Evolutionary conservation across 306 rosid genomes (phyloP).

Genomic region (Phaseolus lunatus): DNA sequence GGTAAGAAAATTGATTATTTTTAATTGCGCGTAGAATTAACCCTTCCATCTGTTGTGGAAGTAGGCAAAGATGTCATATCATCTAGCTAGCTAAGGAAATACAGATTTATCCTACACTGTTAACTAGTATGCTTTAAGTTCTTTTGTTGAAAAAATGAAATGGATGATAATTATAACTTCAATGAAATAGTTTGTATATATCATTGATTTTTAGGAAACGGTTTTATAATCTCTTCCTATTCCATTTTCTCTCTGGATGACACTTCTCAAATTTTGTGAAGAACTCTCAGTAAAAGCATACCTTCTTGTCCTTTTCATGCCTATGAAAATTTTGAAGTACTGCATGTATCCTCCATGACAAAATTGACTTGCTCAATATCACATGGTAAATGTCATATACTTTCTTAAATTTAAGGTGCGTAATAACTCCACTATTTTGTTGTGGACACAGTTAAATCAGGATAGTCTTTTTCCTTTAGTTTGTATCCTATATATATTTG

Average conservation of each 20-base stretch:
- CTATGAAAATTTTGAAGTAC: background rate
- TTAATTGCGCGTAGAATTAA: no score
- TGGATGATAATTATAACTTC: background rate
- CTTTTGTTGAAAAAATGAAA: constrained; percentile 10
- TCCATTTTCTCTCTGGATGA: constrained; percentile 14
- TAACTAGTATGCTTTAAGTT: background rate
- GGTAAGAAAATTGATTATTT: constrained; percentile 58
- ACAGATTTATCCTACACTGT: background rate
- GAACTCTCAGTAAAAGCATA: background rate
- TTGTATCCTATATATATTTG: background rate
- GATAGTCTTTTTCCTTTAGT: constrained; percentile 4
- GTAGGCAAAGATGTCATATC: background rate
- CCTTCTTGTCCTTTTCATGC: background rate
- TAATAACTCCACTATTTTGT: constrained; percentile 3
- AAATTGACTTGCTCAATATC: background rate
- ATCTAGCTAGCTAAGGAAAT: constrained; percentile 3
- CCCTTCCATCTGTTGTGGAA: background rate
- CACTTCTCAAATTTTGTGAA: constrained; percentile 3
- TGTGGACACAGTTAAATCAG: constrained; percentile 9
- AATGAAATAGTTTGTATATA: background rate
- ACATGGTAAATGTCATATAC: background rate
- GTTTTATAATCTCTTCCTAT: background rate
- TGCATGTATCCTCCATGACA: background rate
- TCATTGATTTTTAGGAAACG: constrained; percentile 5
- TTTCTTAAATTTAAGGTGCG: background rate